Conservation (phyloP, 1,284 basidiomycete genomes). For the Microbotryomycetes sp. region DNA sequence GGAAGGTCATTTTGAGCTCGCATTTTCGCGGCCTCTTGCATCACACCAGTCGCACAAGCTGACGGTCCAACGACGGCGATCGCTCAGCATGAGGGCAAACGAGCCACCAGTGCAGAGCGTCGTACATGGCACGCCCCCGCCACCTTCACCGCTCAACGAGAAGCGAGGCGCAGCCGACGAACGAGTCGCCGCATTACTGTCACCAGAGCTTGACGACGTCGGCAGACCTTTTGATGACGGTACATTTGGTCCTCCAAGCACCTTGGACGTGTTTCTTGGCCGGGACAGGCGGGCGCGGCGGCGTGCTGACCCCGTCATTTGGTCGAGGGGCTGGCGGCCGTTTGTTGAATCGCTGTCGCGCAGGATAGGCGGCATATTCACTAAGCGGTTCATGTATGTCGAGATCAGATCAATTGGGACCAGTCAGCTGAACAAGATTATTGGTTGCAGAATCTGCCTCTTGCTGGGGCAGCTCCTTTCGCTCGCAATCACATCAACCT, state of each 20-base stretch:
- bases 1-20: too few relatives aligned
- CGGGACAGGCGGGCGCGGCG: background rate
- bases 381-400: constrained; percentile 57
- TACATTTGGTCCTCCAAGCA: background rate
- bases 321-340: constrained; percentile 37
- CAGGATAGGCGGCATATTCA: constrained; percentile 67
- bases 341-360: constrained; percentile 51
- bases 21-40: too few relatives aligned
- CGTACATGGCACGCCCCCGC: too few relatives aligned
- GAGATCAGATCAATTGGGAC: constrained; percentile 45
- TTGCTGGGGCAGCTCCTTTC: constrained; percentile 69
- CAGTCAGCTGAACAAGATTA: too few relatives aligned
- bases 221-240: background rate
- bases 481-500: constrained; percentile 75
- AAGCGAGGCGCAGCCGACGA: background rate
- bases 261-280: constrained; percentile 10
- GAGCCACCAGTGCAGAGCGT: too few relatives aligned
- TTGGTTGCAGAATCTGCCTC: too few relatives aligned
- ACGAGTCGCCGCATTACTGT: background rate
- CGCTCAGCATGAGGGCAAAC: too few relatives aligned
- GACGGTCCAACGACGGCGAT: too few relatives aligned
- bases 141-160: background rate
- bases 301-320: constrained; percentile 15
- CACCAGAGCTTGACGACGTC: background rate
- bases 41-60: too few relatives aligned